Conservation (phyloP, 208 protist species). For the Trypanosoma scelopori region DNA sequence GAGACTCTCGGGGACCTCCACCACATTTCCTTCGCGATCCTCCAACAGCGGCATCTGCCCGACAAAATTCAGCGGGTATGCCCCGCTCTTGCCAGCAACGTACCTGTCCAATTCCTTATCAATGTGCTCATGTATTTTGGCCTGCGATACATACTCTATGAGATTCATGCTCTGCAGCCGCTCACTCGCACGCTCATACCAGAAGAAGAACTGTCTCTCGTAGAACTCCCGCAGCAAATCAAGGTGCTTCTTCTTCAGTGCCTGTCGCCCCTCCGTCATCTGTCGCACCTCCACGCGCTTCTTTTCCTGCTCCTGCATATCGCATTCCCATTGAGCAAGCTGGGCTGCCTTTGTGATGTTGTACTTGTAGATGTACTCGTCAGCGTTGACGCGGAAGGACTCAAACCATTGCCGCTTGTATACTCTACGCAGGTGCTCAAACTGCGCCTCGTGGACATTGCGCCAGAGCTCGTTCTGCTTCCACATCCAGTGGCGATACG, state of each 20-base stretch:
- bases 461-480: slow-evolving; percentile 93
- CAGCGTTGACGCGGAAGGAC: slow-evolving; percentile 89
- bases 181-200: slow-evolving; percentile 91
- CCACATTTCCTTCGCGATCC: slow-evolving; percentile 80
- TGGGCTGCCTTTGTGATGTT: slow-evolving; percentile 91
- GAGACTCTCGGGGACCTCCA: slow-evolving; percentile 60
- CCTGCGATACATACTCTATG: slow-evolving; percentile 81
- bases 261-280: slow-evolving; percentile 73
- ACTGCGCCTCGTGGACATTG: slow-evolving; percentile 91
- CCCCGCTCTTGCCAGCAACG: slow-evolving; percentile 57
- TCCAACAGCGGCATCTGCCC: slow-evolving; percentile 91
- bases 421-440: slow-evolving; percentile 90
- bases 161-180: slow-evolving; percentile 88
- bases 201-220: slow-evolving; percentile 92
- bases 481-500: slow-evolving; percentile 92
- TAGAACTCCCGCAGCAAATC: slow-evolving; percentile 89
- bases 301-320: slow-evolving; percentile 89
- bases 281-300: slow-evolving; percentile 74
- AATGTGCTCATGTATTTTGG: slow-evolving; percentile 78
- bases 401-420: slow-evolving; percentile 93
- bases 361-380: slow-evolving; percentile 94
- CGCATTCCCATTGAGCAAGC: slow-evolving; percentile 87
- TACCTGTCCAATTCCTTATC: slow-evolving; percentile 91
- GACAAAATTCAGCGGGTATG: slow-evolving; percentile 89
- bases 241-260: slow-evolving; percentile 88